Evolutionary conservation across 2,329 filamentous ascomycete genomes (phyloP), one percentile per base, ranked within the genome.

Genomic region (Dactylellina sp.): DNA sequence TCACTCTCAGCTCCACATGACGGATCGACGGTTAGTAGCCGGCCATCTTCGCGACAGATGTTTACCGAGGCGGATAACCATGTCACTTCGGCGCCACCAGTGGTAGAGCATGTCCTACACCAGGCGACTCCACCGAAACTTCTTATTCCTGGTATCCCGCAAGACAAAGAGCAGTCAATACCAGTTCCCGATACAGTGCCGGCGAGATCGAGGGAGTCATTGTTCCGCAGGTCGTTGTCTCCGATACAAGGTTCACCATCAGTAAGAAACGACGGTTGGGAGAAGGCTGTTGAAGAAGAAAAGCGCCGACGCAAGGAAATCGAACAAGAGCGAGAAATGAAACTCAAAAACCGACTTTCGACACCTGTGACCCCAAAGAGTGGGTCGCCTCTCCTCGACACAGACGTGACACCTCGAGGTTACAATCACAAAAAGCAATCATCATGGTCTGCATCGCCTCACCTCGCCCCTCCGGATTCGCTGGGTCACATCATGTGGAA

Each of bases 31-130:
- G 62, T 57, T 7, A 71, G 56, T 49, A 71, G 57, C 42, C 57
- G 66, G 52, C 59, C 52, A 70, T 70, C 64, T 44, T 71, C 66
- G 47, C 66, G 66, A 71, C 66, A 71, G 52, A 71, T 71, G 66
- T 71, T 71, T 63, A 71, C 50, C 57, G 66, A 63, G 66, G 56
- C 32, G 57, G 66, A 64, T 32, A 59, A 71, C 57, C 66, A 32
- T 42, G 44, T 25, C 47, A 24, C 22, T 18, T 47, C 28, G 52
- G 28, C 42, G 22, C 44, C 50, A 25, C 52, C 37, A 56, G 39
- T 64, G 28, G 42, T 18, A 5, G 50, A 71, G 25, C 49, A 47
- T 39, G 61, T 64, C 12, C 32, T 52, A n/a, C 66, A 63, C 66
- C 59, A 71, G 57, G 24, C 50, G 22, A 49, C 52, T n/a, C 61